phyloP scores from a whole-genome alignment of 1,284 basidiomycete genomes.

The Ustilago hordei region DNA sequence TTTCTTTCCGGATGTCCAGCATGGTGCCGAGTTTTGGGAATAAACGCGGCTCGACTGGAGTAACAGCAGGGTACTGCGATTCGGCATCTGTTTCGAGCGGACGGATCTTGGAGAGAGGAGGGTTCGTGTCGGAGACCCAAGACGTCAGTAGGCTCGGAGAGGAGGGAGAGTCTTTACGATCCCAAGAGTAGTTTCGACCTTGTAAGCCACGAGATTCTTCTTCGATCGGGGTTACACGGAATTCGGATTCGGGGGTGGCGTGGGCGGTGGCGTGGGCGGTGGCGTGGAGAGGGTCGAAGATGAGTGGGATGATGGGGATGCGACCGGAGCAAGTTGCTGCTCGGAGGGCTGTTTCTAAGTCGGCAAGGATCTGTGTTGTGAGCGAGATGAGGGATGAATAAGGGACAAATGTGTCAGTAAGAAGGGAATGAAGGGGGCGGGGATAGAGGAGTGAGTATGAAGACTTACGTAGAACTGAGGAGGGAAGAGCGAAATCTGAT shows the following conservation, averaged over 20 bases:
- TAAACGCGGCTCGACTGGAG: constrained; percentile 51
- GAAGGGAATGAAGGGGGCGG: neutral
- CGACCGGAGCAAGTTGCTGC: constrained; percentile 7
- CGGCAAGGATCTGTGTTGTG: constrained; percentile 41
- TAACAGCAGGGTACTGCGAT: constrained; percentile 36
- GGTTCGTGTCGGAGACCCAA: constrained; percentile 44
- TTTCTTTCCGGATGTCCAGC: constrained; percentile 34
- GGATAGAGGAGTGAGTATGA: neutral
- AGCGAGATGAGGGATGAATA: neutral
- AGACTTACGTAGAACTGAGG: constrained; percentile 57
- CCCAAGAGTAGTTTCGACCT: constrained; percentile 57
- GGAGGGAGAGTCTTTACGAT: constrained; percentile 29
- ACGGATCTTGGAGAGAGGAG: constrained; percentile 36
- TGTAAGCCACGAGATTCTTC: constrained; percentile 53
- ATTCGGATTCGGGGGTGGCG: constrained; percentile 37
- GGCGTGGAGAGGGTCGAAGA: constrained; percentile 43
- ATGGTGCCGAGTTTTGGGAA: constrained; percentile 51
- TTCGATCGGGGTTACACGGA: constrained; percentile 53
- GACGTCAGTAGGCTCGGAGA: constrained; percentile 14
- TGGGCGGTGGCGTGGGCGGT: constrained; percentile 13
- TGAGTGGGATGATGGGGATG: constrained; percentile 41
- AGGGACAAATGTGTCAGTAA: neutral
- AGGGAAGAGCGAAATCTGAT: constrained; percentile 60
- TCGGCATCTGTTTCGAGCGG: constrained; percentile 29
- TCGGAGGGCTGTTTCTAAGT: constrained; percentile 48